A percentile compares a stretch with the other conserved stretches of the same genome.
These are phyloP conservation scores for Isochrysis galbana DNA, from an alignment of 78 protist genomes.

Conservation along the genomic window DNA sequence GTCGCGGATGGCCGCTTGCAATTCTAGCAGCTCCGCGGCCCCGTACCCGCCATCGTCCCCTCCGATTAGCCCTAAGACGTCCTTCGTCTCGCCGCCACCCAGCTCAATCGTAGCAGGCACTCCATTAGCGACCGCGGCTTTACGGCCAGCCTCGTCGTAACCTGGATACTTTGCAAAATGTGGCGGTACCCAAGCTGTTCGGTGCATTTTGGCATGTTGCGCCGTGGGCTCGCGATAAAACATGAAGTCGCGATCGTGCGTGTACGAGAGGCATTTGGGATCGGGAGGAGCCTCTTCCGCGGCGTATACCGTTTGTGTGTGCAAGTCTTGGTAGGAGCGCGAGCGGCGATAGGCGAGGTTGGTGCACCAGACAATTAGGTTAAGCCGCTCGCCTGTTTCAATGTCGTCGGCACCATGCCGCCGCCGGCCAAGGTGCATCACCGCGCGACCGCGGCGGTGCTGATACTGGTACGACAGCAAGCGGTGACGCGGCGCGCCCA, in stretches of 20 bases:
- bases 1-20: too few species aligned
- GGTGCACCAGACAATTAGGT: slow-evolving; percentile 67
- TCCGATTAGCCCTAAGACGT: too few species aligned
- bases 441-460: slow-evolving; percentile 6
- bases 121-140: too few species aligned
- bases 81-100: too few species aligned
- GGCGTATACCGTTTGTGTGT: background rate
- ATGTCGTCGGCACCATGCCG: slow-evolving; percentile 71
- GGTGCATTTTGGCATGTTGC: too few species aligned
- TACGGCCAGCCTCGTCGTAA: too few species aligned
- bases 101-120: too few species aligned
- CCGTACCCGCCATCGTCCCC: too few species aligned
- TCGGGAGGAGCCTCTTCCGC: background rate
- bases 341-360: background rate
- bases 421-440: background rate
- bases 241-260: slow-evolving; percentile 23
- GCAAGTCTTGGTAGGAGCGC: background rate
- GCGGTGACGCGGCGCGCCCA: background rate
- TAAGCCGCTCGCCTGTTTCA: slow-evolving; percentile 62
- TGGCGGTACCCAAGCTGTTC: too few species aligned
- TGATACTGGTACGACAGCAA: background rate
- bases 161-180: too few species aligned
- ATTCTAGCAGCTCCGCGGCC: too few species aligned
- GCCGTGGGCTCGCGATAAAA: too few species aligned
- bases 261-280: background rate